Base-by-base conservation (phyloP, 768 basidiomycete genomes). In the Leccinum variicolor region DNA sequence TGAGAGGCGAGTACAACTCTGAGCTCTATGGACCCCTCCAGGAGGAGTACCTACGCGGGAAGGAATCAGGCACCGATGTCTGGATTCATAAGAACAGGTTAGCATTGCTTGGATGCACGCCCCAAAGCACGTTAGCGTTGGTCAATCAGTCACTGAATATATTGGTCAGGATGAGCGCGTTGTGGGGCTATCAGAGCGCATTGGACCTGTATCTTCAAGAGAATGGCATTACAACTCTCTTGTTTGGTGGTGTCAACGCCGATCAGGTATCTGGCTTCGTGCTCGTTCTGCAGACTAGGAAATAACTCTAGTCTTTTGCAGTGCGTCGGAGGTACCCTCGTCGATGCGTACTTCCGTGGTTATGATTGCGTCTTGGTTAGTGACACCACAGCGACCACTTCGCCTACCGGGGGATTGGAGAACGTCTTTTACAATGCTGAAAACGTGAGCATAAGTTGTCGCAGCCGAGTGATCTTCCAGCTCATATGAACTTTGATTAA, bases 21-120 rank as follows among this genome's bases (percentile, higher is more conserved):
- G 81, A 81, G 39, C 72, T 87, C 50, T 87, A 88, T 70, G 84
- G 82, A 1, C 84, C 84, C 9, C 73, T 89, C 33, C 84, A 87
- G 59, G 73, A 70, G 0, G 77, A 81, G 59, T 87, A 79, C 62
- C 48, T 80, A 53, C 74, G 79, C 51, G 86, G 85, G 17, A 71
- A 76, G 58, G 71, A 78, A 13, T 72, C 68, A 6, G 85, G 85
- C 1, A 84, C 83, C 10, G 86, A 89, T 68, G 77, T 85, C 59
- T 87, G 85, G 85, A 83, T 88, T 52, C 82, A 87, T 68, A 89
- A 87, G 70, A 88, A 87, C 69, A 73, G 85, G 84, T 83, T 21
- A 9, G 50, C 9, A 25, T 14, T 21, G 25, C 0, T 55, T 31
- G n/a, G 19, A 2, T 4, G 4, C 17, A 43, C n/a, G 13, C 25